Base-by-base conservation (phyloP, 2,329 filamentous ascomycete species). In the Ceratocystis destructans region DNA sequence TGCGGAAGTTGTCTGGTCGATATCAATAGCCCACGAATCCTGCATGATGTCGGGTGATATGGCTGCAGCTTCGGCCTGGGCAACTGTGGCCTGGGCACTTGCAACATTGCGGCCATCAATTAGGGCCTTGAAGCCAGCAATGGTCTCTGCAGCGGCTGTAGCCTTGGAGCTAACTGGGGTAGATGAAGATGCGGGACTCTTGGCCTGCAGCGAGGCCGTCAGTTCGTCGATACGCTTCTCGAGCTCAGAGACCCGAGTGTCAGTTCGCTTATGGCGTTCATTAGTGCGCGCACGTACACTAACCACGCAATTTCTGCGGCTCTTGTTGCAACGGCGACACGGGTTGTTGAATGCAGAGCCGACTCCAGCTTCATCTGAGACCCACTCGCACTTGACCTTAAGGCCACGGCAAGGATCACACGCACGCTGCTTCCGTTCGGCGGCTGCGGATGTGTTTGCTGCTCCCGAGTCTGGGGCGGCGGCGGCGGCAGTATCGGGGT, bases 141-240 rank as follows among this genome's bases (percentile, higher is more conserved):
- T 64, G 1, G 64, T 61, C 12, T 37, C 37, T 6, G 61, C 33
- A 10, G 64, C 61, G 12, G 70, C 70, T 7, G 73, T 72, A 65
- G 75, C 71, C 17, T 73, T 76, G 1, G n/a, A 12, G 41, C 62
- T 55, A 0, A 12, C 37, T 15, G 37, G 37, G 37, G 37, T 41
- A 41, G 55, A n/a, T 7, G 25, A 31, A 1, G 67, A 41, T 1
- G 33, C 41, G n/a, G 50, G 57, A n/a, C 55, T 59, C 44, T 64
- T 65, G 10, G 88, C 84, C 59, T 90, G 86, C 70, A 96, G 74
- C 45, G 85, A 90, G 5, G 90, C 89, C 6, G 89, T 96, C 73
- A 96, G 74, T 7, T 88, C 89, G 77, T 96, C 90, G 69, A 96
- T 93, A 78, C 95, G 95, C 79, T 87, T 90, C 79, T 96, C 91